phyloP scores from a whole-genome alignment of 345 rosid genomes.

The Clarkia xantiana region DNA sequence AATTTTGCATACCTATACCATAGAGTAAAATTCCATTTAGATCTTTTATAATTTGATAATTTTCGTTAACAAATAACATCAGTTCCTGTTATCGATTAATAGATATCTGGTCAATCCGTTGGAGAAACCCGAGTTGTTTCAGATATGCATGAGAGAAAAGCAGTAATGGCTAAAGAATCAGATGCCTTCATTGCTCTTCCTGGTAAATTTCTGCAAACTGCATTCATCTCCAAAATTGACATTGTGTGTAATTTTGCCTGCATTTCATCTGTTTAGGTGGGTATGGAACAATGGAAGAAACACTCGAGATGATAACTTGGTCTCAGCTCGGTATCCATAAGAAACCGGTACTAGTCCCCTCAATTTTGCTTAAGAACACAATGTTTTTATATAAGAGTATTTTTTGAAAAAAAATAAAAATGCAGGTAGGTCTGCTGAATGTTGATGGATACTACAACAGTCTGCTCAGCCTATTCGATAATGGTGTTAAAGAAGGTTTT shows the following conservation, averaged over 20 bases:
- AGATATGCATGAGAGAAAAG: conserved; percentile 96
- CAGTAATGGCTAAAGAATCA: conserved; percentile 92
- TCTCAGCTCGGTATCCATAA: conserved; percentile 89
- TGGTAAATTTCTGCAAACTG: conserved; percentile 24
- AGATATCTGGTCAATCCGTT: conserved; percentile 90
- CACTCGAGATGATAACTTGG: conserved; percentile 96
- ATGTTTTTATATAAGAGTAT: conserved; percentile 68
- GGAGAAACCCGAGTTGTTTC: conserved; percentile 73
- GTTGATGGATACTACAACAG: conserved; percentile 82
- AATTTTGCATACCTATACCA: no score
- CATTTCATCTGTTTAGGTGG: conserved; percentile 39
- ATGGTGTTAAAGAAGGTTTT: conserved; percentile 79
- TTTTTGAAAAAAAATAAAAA: background rate
- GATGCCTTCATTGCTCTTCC: conserved; percentile 96
- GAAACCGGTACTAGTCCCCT: conserved; percentile 55
- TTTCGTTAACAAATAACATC: no score
- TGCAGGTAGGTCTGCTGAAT: conserved; percentile 84
- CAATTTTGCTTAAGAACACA: conserved; percentile 7
- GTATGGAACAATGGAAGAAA: conserved; percentile 95
- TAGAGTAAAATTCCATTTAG: background rate
- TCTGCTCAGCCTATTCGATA: conserved; percentile 76
- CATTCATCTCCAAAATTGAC: background rate
- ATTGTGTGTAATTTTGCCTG: background rate
- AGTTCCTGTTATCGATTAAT: no score
- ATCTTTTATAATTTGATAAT: no score